Base-by-base conservation (phyloP, 2,329 filamentous ascomycete species). In the Colletotrichum sp. region DNA sequence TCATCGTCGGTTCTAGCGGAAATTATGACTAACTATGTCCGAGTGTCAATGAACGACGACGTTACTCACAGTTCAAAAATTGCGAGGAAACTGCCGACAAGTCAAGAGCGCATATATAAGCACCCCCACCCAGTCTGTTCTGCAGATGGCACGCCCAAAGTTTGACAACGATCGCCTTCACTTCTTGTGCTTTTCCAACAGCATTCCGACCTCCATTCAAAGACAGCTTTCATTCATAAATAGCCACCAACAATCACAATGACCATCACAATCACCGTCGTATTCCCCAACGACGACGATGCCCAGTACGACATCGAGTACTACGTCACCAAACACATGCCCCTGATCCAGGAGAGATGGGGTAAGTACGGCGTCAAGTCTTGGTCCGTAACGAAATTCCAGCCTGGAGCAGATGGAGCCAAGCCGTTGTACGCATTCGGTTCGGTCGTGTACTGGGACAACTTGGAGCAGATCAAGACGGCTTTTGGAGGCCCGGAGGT, bases 41-140 rank as follows among this genome's bases (percentile, higher is more conserved):
- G 43, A 13, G 10, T 13, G 43, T 52, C 6, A 21, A 0, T 21
- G n/a, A 0, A 48, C 1, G 43, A 21, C 10, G 43, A 13, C 5
- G 9, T 12, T n/a, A 5, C 18, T 12, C 2, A 21, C 0, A 6
- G 0, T n/a, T 7, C 9, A 4, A 13, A 7, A 48, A 48, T 0
- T 13, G 43, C 43, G 43, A 52, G n/a, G n/a, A 52, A 21, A 52
- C 43, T 52, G n/a, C 43, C 43, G 43, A 4, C n/a, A 3, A 21
- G 43, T 52, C 43, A 7, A 24, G n/a, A 4, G 6, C 43, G 2
- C 1, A 13, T 21, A 21, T 52, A 52, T 0, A n/a, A 48, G n/a
- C n/a, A 21, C 43, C 18, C 36, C 18, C 9, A 21, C 2, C 13
- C 34, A 14, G 34, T 36, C 18, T 12, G 1, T 48, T 43, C 36